Percentiles rank a stretch among this genome's conserved stretches.
Evolutionary conservation across 441 rosid species (phyloP).

Genomic region (Populus tomentosa): DNA sequence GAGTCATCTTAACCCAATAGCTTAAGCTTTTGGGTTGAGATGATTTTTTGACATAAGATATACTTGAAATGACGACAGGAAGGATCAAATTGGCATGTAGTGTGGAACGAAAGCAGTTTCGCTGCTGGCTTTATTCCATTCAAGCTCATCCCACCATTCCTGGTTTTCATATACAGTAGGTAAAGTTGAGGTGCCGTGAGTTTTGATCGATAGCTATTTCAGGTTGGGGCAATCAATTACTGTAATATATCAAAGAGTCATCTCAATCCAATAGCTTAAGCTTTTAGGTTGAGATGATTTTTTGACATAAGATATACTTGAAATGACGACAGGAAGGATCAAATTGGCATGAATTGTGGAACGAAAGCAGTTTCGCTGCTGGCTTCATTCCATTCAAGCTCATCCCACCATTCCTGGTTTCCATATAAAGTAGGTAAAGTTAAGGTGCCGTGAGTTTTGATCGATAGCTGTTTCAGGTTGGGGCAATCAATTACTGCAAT

Average conservation of each 20-base stretch:
- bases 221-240: conserved; percentile 36
- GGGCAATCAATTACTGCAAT: conserved; percentile 37
- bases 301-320: too few relatives aligned
- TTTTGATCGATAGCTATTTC: conserved; percentile 30
- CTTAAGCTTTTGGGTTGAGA: too few relatives aligned
- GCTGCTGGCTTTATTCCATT: conserved; percentile 23
- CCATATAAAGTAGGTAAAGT: conserved; percentile 32
- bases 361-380: conserved; percentile 8
- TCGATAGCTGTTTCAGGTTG: conserved; percentile 30
- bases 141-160: conserved; percentile 48
- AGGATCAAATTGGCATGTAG: conserved; percentile 22
- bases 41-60: too few relatives aligned
- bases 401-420: conserved; percentile 45
- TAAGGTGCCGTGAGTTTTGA: conserved; percentile 11
- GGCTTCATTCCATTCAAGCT: conserved; percentile 29
- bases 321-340: not conserved
- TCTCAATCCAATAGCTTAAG: too few relatives aligned
- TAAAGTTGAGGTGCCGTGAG: not conserved
- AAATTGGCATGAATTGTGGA: conserved; percentile 24
- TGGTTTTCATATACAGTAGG: conserved; percentile 35
- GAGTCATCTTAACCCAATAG: too few relatives aligned
- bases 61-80: not conserved
- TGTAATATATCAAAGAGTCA: conserved; percentile 6
- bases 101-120: conserved; percentile 14
- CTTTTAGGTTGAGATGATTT: too few relatives aligned